Evolutionary conservation across 345 rosid species (phyloP).

Genomic region (Pelargonium nanum): DNA sequence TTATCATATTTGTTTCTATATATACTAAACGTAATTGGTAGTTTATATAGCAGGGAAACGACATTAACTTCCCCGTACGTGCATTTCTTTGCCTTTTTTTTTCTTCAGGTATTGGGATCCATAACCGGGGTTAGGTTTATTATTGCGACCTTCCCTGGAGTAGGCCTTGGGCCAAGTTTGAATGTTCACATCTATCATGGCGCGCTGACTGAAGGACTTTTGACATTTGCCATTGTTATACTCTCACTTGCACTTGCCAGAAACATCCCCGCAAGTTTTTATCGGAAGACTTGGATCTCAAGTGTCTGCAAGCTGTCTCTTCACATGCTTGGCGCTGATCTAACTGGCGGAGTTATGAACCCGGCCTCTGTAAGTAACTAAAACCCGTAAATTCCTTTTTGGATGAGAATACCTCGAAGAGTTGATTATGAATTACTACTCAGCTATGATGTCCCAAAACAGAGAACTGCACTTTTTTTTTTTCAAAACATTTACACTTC

Average conservation of each 20-base stretch:
- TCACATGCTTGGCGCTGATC: constrained; percentile 82
- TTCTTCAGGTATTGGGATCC: constrained; percentile 62
- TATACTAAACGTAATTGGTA: too few relatives aligned
- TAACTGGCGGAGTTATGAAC: constrained; percentile 92
- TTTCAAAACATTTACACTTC: too few relatives aligned
- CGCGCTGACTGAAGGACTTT: constrained; percentile 75
- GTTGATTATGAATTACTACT: too few relatives aligned
- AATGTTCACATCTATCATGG: constrained; percentile 65
- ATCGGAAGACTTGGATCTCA: constrained; percentile 77
- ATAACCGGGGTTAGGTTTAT: constrained; percentile 59
- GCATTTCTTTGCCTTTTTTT: background rate
- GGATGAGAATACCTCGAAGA: too few relatives aligned
- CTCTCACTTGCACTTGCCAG: constrained; percentile 56
- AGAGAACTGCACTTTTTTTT: too few relatives aligned
- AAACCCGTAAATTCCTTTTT: background rate
- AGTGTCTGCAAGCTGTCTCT: constrained; percentile 79
- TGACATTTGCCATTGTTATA: constrained; percentile 53
- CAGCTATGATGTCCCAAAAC: too few relatives aligned
- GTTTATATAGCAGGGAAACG: too few relatives aligned
- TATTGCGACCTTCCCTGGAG: constrained; percentile 47
- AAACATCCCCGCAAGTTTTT: constrained; percentile 72
- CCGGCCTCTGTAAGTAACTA: constrained; percentile 70
- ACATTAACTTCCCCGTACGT: too few relatives aligned
- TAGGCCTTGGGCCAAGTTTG: constrained; percentile 67
- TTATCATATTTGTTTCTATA: too few relatives aligned